Conservation (phyloP, 371 early-diverging fungal genomes). For the Umbelopsis sp. region DNA sequence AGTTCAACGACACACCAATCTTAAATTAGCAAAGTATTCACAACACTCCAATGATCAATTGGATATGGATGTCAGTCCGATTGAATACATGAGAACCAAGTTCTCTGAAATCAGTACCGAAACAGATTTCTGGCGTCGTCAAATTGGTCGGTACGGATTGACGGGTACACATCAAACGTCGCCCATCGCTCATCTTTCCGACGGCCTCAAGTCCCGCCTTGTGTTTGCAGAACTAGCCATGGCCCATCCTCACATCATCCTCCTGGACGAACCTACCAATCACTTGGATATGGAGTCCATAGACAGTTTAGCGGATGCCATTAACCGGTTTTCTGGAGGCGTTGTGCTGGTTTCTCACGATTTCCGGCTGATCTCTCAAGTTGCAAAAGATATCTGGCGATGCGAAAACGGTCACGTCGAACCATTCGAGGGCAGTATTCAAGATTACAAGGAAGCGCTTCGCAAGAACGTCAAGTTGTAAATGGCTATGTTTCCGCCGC, state of each 20-base stretch:
- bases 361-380: constrained; percentile 95
- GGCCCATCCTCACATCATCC: constrained; percentile 88
- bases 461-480: constrained; percentile 77
- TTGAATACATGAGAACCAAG: constrained; percentile 90
- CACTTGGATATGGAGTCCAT: constrained; percentile 95
- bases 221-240: constrained; percentile 96
- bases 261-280: constrained; percentile 99
- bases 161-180: constrained; percentile 92
- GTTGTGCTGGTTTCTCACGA: constrained; percentile 99
- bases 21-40: constrained; percentile 96
- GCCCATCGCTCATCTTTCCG: constrained; percentile 86
- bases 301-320: constrained; percentile 95
- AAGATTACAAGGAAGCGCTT: constrained; percentile 86
- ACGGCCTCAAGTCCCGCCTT: constrained; percentile 94
- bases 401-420: constrained; percentile 86
- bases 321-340: constrained; percentile 95
- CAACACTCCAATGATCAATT: constrained; percentile 98
- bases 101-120: constrained; percentile 68
- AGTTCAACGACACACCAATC: constrained; percentile 85
- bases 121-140: constrained; percentile 82
- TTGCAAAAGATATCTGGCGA: constrained; percentile 96
- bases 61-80: constrained; percentile 82
- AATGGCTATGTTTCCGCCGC: constrained; percentile 16
- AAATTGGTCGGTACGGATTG: constrained; percentile 93
- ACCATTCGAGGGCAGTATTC: constrained; percentile 82